Evolutionary conservation across 2,329 filamentous ascomycete species (phyloP).

Genomic region (Penicillium sp.): DNA sequence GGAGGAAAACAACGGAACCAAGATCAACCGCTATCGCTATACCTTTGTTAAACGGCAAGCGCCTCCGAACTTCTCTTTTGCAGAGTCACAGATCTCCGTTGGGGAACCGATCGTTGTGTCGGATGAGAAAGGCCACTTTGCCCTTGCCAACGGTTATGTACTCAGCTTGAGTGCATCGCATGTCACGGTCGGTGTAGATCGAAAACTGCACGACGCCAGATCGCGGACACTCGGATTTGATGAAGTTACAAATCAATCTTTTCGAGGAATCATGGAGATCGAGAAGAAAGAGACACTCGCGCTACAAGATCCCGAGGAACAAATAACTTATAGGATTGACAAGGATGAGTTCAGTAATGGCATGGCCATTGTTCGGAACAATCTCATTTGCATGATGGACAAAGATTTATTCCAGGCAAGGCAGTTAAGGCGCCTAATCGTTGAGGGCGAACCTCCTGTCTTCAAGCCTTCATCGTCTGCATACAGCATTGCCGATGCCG

Average conservation of each 20-base stretch:
- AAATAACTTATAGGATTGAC: slow-evolving; percentile 72
- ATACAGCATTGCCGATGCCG: slow-evolving; percentile 53
- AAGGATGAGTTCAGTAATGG: slow-evolving; percentile 98
- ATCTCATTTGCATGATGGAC: slow-evolving; percentile 87
- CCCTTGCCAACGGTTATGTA: slow-evolving; percentile 86
- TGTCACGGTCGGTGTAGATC: slow-evolving; percentile 85
- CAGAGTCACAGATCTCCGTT: slow-evolving; percentile 78
- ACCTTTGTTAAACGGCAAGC: slow-evolving; percentile 67
- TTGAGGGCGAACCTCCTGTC: slow-evolving; percentile 65
- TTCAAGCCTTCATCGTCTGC: slow-evolving; percentile 65
- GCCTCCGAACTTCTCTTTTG: slow-evolving; percentile 66
- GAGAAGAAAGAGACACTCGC: slow-evolving; percentile 47
- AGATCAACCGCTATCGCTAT: slow-evolving; percentile 89
- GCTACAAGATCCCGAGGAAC: slow-evolving; percentile 42
- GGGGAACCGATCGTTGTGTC: slow-evolving; percentile 96
- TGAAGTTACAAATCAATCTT: slow-evolving; percentile 70
- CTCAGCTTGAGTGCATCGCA: slow-evolving; percentile 66
- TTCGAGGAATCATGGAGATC: slow-evolving; percentile 87
- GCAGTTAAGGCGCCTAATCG: slow-evolving; percentile 70
- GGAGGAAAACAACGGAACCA: slow-evolving; percentile 63
- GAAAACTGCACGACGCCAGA: slow-evolving; percentile 79
- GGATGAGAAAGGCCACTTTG: slow-evolving; percentile 91
- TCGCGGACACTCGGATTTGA: slow-evolving; percentile 72
- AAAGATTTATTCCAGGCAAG: slow-evolving; percentile 64
- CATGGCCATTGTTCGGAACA: slow-evolving; percentile 91